Evolutionary conservation across 1,139 yeast species (phyloP).

Genomic region (Magnusiomyces clavatus): DNA sequence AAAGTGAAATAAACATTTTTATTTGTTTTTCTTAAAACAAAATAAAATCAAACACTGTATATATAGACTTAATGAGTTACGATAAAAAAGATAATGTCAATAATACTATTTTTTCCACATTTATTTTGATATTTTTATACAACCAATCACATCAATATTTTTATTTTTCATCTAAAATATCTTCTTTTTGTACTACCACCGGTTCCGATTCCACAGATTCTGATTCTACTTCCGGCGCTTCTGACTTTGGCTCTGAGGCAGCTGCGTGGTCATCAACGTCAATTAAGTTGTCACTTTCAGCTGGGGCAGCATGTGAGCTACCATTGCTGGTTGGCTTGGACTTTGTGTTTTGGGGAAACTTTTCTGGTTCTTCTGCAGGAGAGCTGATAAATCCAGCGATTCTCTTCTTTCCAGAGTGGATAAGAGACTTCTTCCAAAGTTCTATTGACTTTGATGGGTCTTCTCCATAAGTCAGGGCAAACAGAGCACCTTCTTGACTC

Average conservation of each 20-base stretch:
- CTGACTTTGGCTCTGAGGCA: slow-evolving; percentile 12
- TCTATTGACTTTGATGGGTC: slow-evolving; percentile 43
- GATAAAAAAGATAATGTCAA: too few relatives aligned
- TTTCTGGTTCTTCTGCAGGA: slow-evolving; percentile 24
- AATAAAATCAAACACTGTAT: too few relatives aligned
- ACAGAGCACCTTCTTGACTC: slow-evolving; percentile 75
- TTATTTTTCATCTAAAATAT: slow-evolving; percentile 3
- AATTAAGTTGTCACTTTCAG: slow-evolving; percentile 21
- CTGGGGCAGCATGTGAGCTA: slow-evolving; percentile 7
- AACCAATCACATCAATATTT: not conserved
- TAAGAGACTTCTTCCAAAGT: slow-evolving; percentile 60
- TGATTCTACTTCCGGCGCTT: slow-evolving; percentile 16
- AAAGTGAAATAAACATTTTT: not conserved
- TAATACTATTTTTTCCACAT: too few relatives aligned
- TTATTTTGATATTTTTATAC: not conserved
- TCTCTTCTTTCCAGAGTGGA: slow-evolving; percentile 43
- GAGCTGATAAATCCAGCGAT: slow-evolving; percentile 42
- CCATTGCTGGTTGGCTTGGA: slow-evolving; percentile 20
- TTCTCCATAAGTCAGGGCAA: slow-evolving; percentile 68
- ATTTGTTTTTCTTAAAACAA: not conserved
- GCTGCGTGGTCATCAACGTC: slow-evolving; percentile 19
- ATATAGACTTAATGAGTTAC: too few relatives aligned
- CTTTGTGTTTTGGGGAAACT: slow-evolving; percentile 29
- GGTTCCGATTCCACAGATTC: slow-evolving; percentile 11
- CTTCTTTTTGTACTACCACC: slow-evolving; percentile 8